These are phyloP conservation scores for Penicillium waksmanii DNA, from an alignment of 495 filamentous ascomycete genomes.

Conservation along the genomic window DNA sequence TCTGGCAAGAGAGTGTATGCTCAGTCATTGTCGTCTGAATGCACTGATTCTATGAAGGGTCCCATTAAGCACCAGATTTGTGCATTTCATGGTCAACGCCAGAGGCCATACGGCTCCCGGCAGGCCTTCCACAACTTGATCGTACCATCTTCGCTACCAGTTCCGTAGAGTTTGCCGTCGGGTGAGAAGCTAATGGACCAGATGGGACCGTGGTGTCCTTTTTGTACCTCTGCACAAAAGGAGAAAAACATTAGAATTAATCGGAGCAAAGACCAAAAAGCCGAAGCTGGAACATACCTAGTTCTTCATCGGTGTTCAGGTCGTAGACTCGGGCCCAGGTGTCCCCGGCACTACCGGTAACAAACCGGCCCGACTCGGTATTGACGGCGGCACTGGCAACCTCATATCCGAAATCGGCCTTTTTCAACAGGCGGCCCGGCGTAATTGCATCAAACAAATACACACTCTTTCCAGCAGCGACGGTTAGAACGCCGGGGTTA, in stretches of 20 bases:
- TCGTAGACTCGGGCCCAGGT: slow-evolving; percentile 95
- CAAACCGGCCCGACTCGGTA: slow-evolving; percentile 74
- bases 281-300: slow-evolving; percentile 53
- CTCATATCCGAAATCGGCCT: slow-evolving; percentile 73
- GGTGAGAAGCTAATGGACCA: slow-evolving; percentile 95
- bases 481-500: slow-evolving; percentile 51
- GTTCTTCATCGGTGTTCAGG: slow-evolving; percentile 77
- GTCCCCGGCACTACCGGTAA: slow-evolving; percentile 82
- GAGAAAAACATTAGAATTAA: slow-evolving; percentile 28
- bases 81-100: slow-evolving; percentile 47
- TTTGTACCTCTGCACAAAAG: slow-evolving; percentile 72
- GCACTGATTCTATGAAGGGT: neutral
- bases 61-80: neutral
- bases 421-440: slow-evolving; percentile 75
- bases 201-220: slow-evolving; percentile 95
- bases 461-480: slow-evolving; percentile 80
- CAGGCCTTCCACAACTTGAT: slow-evolving; percentile 90
- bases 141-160: slow-evolving; percentile 95
- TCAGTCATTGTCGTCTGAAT: too few relatives aligned
- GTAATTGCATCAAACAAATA: slow-evolving; percentile 86
- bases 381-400: slow-evolving; percentile 90
- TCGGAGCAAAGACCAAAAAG: neutral
- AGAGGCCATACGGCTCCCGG: slow-evolving; percentile 68
- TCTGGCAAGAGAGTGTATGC: too few relatives aligned
- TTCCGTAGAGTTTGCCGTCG: slow-evolving; percentile 93